These are phyloP conservation scores for Zygotorulaspora danielsina DNA, from an alignment of 805 yeast species.

Conservation along the genomic window DNA sequence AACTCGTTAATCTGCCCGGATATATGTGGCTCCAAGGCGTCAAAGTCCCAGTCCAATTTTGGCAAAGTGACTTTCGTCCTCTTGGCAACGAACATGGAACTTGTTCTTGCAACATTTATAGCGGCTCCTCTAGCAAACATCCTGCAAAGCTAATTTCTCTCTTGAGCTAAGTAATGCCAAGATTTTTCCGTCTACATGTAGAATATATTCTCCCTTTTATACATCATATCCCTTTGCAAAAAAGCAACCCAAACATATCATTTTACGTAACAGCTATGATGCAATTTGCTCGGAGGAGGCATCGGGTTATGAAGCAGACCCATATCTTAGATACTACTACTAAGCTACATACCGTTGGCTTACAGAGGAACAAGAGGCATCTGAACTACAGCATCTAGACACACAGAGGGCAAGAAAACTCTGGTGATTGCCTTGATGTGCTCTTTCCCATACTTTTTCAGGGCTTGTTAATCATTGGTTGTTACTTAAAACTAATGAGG, in stretches of 20 bases:
- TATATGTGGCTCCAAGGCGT: constrained; percentile 80
- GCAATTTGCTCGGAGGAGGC: not conserved
- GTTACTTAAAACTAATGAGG: too few relatives aligned
- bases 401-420: too few relatives aligned
- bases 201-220: constrained; percentile 4
- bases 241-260: constrained; percentile 4
- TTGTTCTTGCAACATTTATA: constrained; percentile 7
- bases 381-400: too few relatives aligned
- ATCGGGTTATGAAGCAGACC: not conserved
- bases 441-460: too few relatives aligned
- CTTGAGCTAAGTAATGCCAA: not conserved
- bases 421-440: too few relatives aligned
- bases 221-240: constrained; percentile 5
- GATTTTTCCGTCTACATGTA: not conserved
- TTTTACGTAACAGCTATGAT: constrained; percentile 2
- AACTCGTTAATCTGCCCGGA: constrained; percentile 82
- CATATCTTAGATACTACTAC: not conserved
- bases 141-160: too few relatives aligned
- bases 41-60: constrained; percentile 76
- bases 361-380: too few relatives aligned
- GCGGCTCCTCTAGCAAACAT: constrained; percentile 15
- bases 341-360: not conserved
- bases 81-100: constrained; percentile 8
- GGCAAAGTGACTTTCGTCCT: constrained; percentile 75
- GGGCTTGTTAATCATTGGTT: too few relatives aligned